These are phyloP conservation scores for Mycena vulgaris DNA, from an alignment of 768 basidiomycete genomes.

Conservation along the genomic window DNA sequence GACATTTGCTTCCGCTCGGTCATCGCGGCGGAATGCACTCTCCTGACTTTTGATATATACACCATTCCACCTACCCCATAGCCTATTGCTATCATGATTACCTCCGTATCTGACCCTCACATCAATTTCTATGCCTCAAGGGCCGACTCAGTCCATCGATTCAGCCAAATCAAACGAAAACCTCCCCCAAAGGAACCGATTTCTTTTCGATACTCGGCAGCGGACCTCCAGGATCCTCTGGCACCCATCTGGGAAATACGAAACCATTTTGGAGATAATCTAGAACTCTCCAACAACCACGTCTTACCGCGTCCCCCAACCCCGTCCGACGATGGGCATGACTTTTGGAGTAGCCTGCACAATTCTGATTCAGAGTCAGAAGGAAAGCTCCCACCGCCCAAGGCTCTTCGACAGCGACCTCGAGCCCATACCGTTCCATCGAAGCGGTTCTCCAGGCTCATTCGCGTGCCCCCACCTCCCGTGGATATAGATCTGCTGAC, in stretches of 20 bases:
- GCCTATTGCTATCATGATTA: constrained; percentile 3
- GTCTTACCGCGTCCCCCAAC: constrained; percentile 6
- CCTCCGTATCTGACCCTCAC: constrained; percentile 3
- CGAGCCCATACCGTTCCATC: constrained; percentile 29
- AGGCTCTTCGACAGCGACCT: neutral
- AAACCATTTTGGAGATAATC: constrained; percentile 49
- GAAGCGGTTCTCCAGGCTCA: constrained; percentile 18
- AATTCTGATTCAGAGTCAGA: constrained; percentile 23
- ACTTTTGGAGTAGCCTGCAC: constrained; percentile 18
- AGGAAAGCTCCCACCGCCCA: neutral
- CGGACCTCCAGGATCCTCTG: constrained; percentile 65
- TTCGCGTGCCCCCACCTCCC: constrained; percentile 32
- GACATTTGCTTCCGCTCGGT: constrained; percentile 26
- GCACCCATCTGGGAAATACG: constrained; percentile 61
- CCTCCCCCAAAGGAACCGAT: constrained; percentile 3
- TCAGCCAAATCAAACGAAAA: constrained; percentile 33
- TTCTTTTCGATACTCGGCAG: constrained; percentile 55
- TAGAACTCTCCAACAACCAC: neutral
- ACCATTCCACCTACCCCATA: constrained; percentile 9
- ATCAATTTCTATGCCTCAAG: neutral
- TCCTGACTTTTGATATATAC: constrained; percentile 6
- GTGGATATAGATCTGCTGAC: constrained; percentile 15
- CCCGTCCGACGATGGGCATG: constrained; percentile 14
- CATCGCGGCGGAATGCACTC: neutral
- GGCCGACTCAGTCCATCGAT: constrained; percentile 13